Evolutionary conservation across 2,329 filamentous ascomycete genomes (phyloP).

Genomic region (Rhynchosporium agropyri): DNA sequence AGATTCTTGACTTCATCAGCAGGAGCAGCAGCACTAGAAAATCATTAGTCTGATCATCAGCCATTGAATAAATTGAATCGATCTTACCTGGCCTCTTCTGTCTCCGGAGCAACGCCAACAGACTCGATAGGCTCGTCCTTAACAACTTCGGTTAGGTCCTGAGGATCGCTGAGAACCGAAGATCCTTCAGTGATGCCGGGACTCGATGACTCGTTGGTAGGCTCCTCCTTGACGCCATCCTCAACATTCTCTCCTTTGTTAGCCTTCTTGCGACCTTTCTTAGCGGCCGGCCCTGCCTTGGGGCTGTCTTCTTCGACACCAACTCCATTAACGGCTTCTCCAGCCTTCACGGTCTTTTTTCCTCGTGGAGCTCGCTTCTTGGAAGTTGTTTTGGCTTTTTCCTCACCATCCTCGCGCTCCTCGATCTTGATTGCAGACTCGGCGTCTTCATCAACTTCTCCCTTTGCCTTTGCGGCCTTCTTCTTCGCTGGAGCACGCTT

Average conservation of each 20-base stretch:
- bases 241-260: constrained; percentile 26
- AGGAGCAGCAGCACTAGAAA: neutral
- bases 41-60: neutral
- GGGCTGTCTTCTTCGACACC: neutral
- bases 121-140: constrained; percentile 1
- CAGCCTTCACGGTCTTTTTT: constrained; percentile 33
- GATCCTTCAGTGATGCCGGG: constrained; percentile 13
- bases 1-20: neutral
- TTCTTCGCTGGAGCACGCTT: constrained; percentile 37
- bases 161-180: constrained; percentile 7
- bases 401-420: constrained; percentile 30
- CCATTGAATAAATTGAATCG: neutral
- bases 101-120: neutral
- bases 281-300: constrained; percentile 14
- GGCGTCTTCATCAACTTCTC: neutral
- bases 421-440: constrained; percentile 36
- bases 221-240: constrained; percentile 1
- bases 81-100: neutral
- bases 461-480: constrained; percentile 44
- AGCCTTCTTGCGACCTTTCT: constrained; percentile 33
- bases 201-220: constrained; percentile 14
- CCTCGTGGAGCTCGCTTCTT: constrained; percentile 23
- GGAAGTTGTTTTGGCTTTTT: constrained; percentile 23
- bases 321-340: constrained; percentile 19
- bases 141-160: neutral